A percentile compares a stretch with the other conserved stretches of the same genome.
Conservation (phyloP, 169 alveolate species). For the Perkinsus olseni region DNA sequence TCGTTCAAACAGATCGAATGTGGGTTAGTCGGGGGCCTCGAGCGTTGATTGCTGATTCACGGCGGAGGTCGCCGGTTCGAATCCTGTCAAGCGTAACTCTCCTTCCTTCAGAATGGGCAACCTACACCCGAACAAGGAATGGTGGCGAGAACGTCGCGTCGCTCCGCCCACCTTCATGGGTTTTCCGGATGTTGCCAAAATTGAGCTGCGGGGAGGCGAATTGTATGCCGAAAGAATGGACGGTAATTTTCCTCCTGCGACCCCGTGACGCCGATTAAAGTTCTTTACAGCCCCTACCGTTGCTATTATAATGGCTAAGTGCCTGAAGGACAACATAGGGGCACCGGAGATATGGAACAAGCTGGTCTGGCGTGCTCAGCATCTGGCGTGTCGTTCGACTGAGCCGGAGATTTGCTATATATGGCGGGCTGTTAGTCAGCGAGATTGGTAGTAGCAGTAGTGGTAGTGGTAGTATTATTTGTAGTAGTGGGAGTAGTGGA, state of each 20-base stretch:
- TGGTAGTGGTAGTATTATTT: no score
- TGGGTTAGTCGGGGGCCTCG: no score
- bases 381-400: neutral
- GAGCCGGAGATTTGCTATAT: constrained; percentile 12
- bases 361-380: constrained; percentile 7
- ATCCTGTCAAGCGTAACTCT: no score
- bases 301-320: no score
- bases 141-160: constrained; percentile 10
- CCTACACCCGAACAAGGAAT: neutral
- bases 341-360: neutral
- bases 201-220: neutral
- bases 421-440: neutral
- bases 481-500: no score
- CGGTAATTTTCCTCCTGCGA: neutral
- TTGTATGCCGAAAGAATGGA: constrained; percentile 5
- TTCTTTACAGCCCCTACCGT: no score
- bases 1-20: no score
- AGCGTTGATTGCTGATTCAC: no score
- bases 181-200: neutral
- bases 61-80: no score
- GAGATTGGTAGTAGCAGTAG: no score
- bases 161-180: constrained; percentile 15
- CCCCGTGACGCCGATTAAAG: no score
- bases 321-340: neutral
- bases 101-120: no score